These are phyloP conservation scores for Mycena filopes DNA, from an alignment of 768 basidiomycete genomes.

Conservation along the genomic window DNA sequence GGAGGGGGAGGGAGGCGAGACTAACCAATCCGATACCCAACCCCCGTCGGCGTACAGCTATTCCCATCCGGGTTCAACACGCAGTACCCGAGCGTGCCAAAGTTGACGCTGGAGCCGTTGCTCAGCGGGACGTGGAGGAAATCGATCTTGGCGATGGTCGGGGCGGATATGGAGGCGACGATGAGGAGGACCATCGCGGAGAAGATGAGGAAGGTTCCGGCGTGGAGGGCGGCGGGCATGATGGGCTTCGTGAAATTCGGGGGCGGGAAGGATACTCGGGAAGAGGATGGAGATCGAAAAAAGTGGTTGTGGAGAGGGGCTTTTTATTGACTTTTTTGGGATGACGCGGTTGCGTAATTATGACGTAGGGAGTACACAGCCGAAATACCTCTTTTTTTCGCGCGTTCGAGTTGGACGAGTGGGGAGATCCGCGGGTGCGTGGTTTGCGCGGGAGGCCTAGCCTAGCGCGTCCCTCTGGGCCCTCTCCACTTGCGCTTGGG, in stretches of 20 bases:
- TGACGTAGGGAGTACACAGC: too few relatives aligned
- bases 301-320: too few relatives aligned
- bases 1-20: not conserved
- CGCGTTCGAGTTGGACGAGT: too few relatives aligned
- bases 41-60: conserved; percentile 27
- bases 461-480: too few relatives aligned
- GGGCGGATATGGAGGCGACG: conserved; percentile 32
- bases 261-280: too few relatives aligned
- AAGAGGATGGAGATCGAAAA: too few relatives aligned
- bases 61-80: conserved; percentile 19
- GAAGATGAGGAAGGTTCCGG: conserved; percentile 37
- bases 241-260: conserved; percentile 6
- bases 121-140: conserved; percentile 27
- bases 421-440: too few relatives aligned
- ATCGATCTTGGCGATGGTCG: conserved; percentile 29
- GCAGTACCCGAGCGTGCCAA: conserved; percentile 34
- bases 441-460: too few relatives aligned
- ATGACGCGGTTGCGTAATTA: too few relatives aligned
- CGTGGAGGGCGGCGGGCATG: conserved; percentile 25
- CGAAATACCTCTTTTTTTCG: too few relatives aligned
- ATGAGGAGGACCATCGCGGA: conserved; percentile 29
- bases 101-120: conserved; percentile 27
- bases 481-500: too few relatives aligned
- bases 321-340: too few relatives aligned
- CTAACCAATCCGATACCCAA: conserved; percentile 36